Base-by-base conservation (phyloP, 495 filamentous ascomycete species). In the Penicillium cosmopolitanum region DNA sequence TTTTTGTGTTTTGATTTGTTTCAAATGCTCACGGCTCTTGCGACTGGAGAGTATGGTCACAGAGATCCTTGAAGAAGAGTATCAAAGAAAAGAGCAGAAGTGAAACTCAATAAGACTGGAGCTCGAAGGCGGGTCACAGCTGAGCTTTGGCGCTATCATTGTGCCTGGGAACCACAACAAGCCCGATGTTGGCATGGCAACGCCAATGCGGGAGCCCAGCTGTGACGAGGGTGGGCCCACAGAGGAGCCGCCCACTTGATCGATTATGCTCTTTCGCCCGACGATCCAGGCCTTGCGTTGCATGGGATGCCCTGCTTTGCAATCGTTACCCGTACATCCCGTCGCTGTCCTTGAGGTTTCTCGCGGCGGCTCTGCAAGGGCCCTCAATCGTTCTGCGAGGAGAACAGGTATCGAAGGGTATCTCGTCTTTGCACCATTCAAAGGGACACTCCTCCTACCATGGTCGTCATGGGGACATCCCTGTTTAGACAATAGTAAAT, bases 81-180 rank as follows among this genome's bases (percentile, higher is more conserved):
- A 35, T 48, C 44, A 56, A 61, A 40, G 57, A 48, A 31, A 44
- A 60, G 56, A 69, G 61, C 40, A 67, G 58, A 56, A 71, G 65
- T 59, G 55, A 65, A 63, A 66, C 58, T 64, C 64, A 66, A 71
- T 63, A 72, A 63, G 51, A 51, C 43, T 58, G 54, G 53, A 55
- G 56, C 55, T 57, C 64, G 68, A 66, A 66, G 60, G 58, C 59
- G 66, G 58, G 58, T 48, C 46, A 19, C 65, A 62, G 56, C 42
- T 40, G 51, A 58, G 68, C 71, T 66, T 71, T 72, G 68, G 60
- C 64, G 74, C 74, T 69, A 73, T 65, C 65, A 62, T 62, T 61
- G 66, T 58, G 68, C 73, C 72, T 68, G 73, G 70, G 69, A 72
- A 70, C 61, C 66, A 75, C 76, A 79, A 79, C 76, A 79, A 79